phyloP scores from a whole-genome alignment of 2,329 filamentous ascomycete species.

The Colletotrichum simmondsii region DNA sequence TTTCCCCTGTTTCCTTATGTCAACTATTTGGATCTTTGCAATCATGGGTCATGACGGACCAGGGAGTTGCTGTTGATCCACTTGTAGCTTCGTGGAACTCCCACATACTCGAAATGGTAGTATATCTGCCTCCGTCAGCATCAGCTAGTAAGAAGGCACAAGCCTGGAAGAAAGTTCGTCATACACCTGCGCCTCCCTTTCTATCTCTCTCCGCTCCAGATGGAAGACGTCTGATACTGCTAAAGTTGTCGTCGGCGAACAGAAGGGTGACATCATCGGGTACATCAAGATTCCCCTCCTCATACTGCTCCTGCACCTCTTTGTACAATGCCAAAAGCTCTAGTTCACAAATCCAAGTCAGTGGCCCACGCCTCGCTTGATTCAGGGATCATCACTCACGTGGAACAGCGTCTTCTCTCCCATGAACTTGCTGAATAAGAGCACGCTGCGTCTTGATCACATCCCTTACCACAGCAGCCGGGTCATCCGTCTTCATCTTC shows the following conservation, averaged over 20 bases:
- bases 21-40: accelerated
- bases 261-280: conserved; percentile 71
- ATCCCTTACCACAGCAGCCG: conserved; percentile 61
- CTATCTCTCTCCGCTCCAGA: conserved; percentile 61
- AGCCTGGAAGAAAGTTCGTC: background rate
- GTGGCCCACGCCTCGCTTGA: background rate
- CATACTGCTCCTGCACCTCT: conserved; percentile 72
- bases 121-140: conserved; percentile 47
- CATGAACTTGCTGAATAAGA: conserved; percentile 64
- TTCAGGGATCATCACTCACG: conserved; percentile 44
- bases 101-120: conserved; percentile 72
- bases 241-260: conserved; percentile 73
- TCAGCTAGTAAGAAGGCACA: background rate
- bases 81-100: conserved; percentile 68
- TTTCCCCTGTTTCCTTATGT: conserved; percentile 42
- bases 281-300: conserved; percentile 64
- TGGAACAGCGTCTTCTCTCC: conserved; percentile 50
- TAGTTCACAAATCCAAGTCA: conserved; percentile 30
- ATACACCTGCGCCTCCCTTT: conserved; percentile 66
- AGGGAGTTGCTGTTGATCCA: conserved; percentile 72
- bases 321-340: conserved; percentile 75
- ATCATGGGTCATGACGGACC: conserved; percentile 40
- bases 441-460: conserved; percentile 66
- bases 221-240: conserved; percentile 68
- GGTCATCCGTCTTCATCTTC: conserved; percentile 60